Conservation (phyloP, 2,329 filamentous ascomycete species). For the Clarireedia paspali region DNA sequence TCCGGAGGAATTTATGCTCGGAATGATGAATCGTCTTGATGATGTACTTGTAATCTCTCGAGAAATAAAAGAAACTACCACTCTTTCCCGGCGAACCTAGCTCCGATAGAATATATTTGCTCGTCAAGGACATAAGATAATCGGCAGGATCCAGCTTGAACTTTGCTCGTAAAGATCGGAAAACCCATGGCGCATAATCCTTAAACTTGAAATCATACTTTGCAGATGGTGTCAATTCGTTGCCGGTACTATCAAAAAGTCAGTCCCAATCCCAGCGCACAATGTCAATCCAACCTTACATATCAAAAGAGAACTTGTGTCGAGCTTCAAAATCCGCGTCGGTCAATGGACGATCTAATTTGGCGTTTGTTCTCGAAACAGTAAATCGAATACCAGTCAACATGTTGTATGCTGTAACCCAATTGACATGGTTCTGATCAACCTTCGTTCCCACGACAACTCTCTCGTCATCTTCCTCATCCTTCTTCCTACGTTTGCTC, state of each 20-base stretch:
- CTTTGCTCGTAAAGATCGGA: constrained; percentile 78
- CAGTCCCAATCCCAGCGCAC: constrained; percentile 25
- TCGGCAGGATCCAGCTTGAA: constrained; percentile 94
- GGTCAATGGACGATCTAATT: constrained; percentile 83
- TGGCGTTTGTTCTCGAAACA: constrained; percentile 92
- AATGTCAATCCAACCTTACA: constrained; percentile 49
- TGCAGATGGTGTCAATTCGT: constrained; percentile 92
- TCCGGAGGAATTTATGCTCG: constrained; percentile 82
- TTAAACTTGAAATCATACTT: constrained; percentile 99
- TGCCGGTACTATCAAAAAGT: constrained; percentile 64
- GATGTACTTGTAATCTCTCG: constrained; percentile 98
- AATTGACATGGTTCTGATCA: constrained; percentile 94
- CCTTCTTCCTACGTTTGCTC: constrained; percentile 73
- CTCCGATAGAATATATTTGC: constrained; percentile 97
- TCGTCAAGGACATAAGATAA: constrained; percentile 95
- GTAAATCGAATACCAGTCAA: constrained; percentile 96
- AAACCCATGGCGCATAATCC: constrained; percentile 99
- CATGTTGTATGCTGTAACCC: constrained; percentile 99
- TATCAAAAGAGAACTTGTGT: constrained; percentile 98
- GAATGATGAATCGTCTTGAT: constrained; percentile 99
- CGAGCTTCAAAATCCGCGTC: constrained; percentile 88
- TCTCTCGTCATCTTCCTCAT: constrained; percentile 86
- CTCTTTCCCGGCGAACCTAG: constrained; percentile 96
- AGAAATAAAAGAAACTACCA: constrained; percentile 99
- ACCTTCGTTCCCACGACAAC: constrained; percentile 96